Base-by-base conservation (phyloP, 257 asterid species). In the Jacaranda copaia region DNA sequence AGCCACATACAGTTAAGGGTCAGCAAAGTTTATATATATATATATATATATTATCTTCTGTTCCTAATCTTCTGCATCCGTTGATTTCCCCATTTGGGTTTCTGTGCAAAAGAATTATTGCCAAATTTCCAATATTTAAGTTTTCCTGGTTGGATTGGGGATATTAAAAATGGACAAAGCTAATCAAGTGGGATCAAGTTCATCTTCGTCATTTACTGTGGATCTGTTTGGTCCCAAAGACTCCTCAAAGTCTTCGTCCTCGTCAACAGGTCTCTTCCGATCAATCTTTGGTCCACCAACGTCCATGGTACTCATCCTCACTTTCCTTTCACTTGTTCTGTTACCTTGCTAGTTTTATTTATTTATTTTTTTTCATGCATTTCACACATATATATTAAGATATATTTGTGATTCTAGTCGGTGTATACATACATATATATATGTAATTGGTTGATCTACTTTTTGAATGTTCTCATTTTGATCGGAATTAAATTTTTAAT, bases 211-310 rank as follows among this genome's bases (percentile, higher is more conserved):
- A 70, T 87, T 92, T 64, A 78, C 94, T 8, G 77, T 46, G 19
- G 94, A 92, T 70, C 86, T 90, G 0, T 92, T 92, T 81, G 97
- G 97, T 65, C 93, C 96, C 1, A 88, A 85, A 70, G 88, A 90
- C 71, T 64, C 88, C 19, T 77, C 92, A n/a, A 80, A 76, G 55
- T 80, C 96, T 10, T 56, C 85, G 9, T 66, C 77, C 61, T 80
- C 80, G 8, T 79, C 92, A 20, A 25, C 78, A 3, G 79, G 79
- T 19, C 85, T 71, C 81, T 93, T 91, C 74, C 89, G 82, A n/a
- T 83, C 97, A 16, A 88, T 93, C 80, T 91, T 93, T 77, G 96
- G 89, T 45, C 90, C 93, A 49, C 76, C 91, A 45, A 67, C 82
- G 2, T 53, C 78, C 38, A 84, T 79, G 92, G 97, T 90, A 89